Evolutionary conservation across 202 grass and related monocot genomes (phyloP).

Genomic region (Brachypodium distachyon): DNA sequence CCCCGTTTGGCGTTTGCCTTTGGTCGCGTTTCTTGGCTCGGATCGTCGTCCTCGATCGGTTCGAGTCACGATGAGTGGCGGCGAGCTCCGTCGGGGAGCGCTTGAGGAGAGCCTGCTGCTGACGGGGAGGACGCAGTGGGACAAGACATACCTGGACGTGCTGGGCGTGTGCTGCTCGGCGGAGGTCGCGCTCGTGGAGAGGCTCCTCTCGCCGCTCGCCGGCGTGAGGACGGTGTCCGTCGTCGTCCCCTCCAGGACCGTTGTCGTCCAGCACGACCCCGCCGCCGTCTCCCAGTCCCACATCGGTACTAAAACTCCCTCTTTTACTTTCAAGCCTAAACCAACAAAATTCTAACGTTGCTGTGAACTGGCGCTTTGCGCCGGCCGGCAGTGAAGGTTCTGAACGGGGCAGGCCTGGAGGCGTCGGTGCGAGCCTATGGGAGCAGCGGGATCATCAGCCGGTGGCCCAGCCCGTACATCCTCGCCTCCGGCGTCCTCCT

Average conservation of each 20-base stretch:
- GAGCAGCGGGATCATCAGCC: constrained; percentile 23
- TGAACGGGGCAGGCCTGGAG: constrained; percentile 67
- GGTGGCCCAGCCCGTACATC: constrained; percentile 56
- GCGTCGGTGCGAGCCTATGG: constrained; percentile 58
- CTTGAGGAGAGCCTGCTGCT: constrained; percentile 11
- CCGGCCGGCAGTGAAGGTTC: constrained; percentile 50
- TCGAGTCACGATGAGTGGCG: not conserved
- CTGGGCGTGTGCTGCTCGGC: constrained; percentile 81
- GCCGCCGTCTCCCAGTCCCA: constrained; percentile 28
- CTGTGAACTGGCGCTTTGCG: too few species aligned
- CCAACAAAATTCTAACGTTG: too few species aligned
- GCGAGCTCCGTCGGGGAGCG: too few species aligned
- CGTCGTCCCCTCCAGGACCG: constrained; percentile 65
- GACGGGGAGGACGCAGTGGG: not conserved
- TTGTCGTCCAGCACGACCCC: constrained; percentile 60
- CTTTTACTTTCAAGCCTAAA: too few species aligned
- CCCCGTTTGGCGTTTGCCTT: not conserved
- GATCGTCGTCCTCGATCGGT: too few species aligned
- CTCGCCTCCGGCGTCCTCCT: constrained; percentile 47
- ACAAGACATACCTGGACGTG: constrained; percentile 82
- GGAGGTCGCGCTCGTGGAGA: constrained; percentile 54
- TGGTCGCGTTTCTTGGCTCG: not conserved
- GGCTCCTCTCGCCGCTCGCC: constrained; percentile 33
- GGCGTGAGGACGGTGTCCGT: constrained; percentile 50
- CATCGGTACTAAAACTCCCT: too few species aligned